Evolutionary conservation across 371 early-diverging fungal species (phyloP).

Genomic region (Mucor piriformis): DNA sequence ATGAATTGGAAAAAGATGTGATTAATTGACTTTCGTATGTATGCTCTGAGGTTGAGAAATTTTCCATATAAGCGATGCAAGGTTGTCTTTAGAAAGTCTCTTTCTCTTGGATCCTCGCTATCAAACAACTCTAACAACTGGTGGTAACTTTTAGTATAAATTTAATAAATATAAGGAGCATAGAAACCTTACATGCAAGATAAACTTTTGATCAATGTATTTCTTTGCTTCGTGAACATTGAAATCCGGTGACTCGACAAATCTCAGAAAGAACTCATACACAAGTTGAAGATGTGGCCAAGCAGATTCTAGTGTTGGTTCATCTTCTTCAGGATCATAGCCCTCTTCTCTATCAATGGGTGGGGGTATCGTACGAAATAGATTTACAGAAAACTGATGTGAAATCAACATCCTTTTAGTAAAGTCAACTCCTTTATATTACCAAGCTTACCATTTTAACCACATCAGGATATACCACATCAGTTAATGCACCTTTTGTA

Average conservation of each 20-base stretch:
- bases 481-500: slow-evolving; percentile 82
- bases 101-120: slow-evolving; percentile 96
- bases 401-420: no score
- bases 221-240: slow-evolving; percentile 83
- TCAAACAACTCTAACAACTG: slow-evolving; percentile 94
- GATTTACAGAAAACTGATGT: slow-evolving; percentile 82
- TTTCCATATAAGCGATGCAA: slow-evolving; percentile 97
- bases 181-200: slow-evolving; percentile 30
- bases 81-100: slow-evolving; percentile 96
- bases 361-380: slow-evolving; percentile 94
- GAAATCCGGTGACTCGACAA: slow-evolving; percentile 96
- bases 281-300: slow-evolving; percentile 98
- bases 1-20: slow-evolving; percentile 96
- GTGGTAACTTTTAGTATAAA: background rate
- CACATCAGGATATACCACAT: slow-evolving; percentile 85
- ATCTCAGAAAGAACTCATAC: slow-evolving; percentile 95
- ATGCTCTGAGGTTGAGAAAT: slow-evolving; percentile 92
- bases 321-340: slow-evolving; percentile 98
- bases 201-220: slow-evolving; percentile 29
- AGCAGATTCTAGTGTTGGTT: slow-evolving; percentile 91
- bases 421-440: no score
- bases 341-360: slow-evolving; percentile 93
- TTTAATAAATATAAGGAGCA: background rate
- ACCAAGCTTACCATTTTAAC: slow-evolving; percentile 80
- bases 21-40: slow-evolving; percentile 95